Evolutionary conservation across 306 rosid genomes (phyloP).

Genomic region (Adenanthera pavonina): DNA sequence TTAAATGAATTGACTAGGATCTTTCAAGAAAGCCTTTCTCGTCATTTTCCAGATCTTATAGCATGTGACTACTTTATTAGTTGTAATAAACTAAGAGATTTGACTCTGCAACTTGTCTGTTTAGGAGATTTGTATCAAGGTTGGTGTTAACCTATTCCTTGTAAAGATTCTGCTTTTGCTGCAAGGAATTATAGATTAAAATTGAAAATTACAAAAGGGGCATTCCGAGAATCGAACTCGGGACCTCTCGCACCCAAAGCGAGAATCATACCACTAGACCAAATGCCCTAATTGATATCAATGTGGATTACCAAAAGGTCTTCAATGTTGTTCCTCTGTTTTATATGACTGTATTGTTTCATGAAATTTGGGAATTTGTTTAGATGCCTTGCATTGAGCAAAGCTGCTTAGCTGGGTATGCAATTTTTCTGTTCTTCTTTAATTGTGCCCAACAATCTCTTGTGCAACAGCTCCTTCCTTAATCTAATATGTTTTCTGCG

Average conservation of each 20-base stretch:
- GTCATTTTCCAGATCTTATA: too few relatives aligned
- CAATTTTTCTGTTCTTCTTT: not conserved
- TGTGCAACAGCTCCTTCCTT: not conserved
- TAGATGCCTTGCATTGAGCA: not conserved
- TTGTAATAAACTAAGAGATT: not conserved
- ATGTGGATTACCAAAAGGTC: too few relatives aligned
- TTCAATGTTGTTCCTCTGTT: not conserved
- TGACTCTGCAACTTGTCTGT: not conserved
- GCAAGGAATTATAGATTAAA: too few relatives aligned
- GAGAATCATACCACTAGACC: too few relatives aligned
- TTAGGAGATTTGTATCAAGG: not conserved
- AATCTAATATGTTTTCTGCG: not conserved
- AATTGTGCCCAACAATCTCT: not conserved
- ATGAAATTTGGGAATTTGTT: not conserved
- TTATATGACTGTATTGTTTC: not conserved
- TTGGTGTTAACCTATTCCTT: not conserved
- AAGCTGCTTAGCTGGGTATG: not conserved
- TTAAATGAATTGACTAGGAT: not conserved
- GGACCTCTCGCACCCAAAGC: too few relatives aligned
- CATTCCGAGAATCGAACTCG: not conserved
- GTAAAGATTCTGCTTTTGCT: not conserved
- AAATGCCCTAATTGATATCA: too few relatives aligned
- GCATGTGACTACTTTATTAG: not conserved
- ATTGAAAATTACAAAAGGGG: slow-evolving; percentile 19
- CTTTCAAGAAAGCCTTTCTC: not conserved